These are phyloP conservation scores for Leishmania amazonensis DNA, from an alignment of 208 protist species.

Conservation along the genomic window DNA sequence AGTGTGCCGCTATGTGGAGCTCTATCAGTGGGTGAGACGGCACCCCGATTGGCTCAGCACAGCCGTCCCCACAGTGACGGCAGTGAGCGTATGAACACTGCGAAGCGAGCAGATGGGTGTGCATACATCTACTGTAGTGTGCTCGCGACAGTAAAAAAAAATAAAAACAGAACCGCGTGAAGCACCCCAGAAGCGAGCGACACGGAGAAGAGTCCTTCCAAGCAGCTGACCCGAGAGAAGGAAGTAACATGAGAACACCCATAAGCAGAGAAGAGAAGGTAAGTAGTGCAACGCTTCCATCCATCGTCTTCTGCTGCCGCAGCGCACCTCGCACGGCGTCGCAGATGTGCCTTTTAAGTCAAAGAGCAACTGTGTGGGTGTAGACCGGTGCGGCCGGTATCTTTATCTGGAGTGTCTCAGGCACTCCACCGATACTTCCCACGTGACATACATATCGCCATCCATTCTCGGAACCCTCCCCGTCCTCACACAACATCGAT, in stretches of 20 bases:
- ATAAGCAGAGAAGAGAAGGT: background rate
- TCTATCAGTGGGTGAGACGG: background rate
- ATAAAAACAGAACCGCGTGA: too few species aligned
- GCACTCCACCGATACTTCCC: too few species aligned
- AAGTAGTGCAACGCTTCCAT: background rate
- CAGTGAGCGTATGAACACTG: background rate
- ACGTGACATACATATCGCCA: too few species aligned
- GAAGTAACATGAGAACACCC: background rate
- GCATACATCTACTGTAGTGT: background rate
- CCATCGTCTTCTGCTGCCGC: background rate
- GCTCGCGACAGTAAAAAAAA: too few species aligned
- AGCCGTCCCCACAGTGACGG: background rate
- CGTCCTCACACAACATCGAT: too few species aligned
- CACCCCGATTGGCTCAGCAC: background rate
- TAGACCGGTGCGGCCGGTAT: too few species aligned
- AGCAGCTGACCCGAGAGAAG: background rate
- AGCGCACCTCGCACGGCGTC: background rate
- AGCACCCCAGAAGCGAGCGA: background rate
- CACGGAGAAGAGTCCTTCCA: background rate
- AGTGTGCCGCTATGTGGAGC: background rate
- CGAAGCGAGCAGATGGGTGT: background rate
- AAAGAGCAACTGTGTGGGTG: background rate
- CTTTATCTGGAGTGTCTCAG: background rate
- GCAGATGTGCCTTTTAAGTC: background rate
- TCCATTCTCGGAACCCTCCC: background rate